Base-by-base conservation (phyloP, 176 grass and related monocot species). In the Urochloa ruziziensis region DNA sequence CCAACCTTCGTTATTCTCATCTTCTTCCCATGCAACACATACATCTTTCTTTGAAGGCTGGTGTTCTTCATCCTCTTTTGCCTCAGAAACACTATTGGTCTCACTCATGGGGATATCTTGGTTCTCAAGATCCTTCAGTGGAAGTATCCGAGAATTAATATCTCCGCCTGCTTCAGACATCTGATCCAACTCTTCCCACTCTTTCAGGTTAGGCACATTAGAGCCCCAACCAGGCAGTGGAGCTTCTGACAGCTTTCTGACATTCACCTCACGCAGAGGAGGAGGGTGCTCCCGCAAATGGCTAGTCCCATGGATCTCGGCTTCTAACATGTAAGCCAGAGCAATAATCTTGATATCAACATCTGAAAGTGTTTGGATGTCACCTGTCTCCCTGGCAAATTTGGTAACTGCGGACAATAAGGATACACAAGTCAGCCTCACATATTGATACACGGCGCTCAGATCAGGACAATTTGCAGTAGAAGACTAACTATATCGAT, bases 311-410 rank as follows among this genome's bases (percentile, higher is more conserved):
- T 96, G 93, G 53, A 88, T 75, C 82, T 99, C 89, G 29, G 93
- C 78, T 81, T 99, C 96, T 60, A 99, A 77, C 96, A 96, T 99
- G 80, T 99, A 99, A 54, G 96, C 86, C 51, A 99, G 48, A 82
- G 96, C 93, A 61, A 99, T 94, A 12, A 99, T 74, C 83, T 99
- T 99, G 77, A 96, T 95, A 48, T 99, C 96, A 53, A 99, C 96
- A 62, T 96, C 96, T 72, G 96, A 99, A 65, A 99, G 91, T 2
- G 93, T 94, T 42, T 96, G 96, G 21, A 99, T 85, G 67, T 99
- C 96, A 44, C 96, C 96, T 13, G 96, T 99, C 87, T 99, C 96
- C 62, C 88, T 90, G 9, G 96, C 89, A 67, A 99, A 99, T n/a
- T 86, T 99, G 32, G 91, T 79, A 78, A 94, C 96, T 99, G 89